phyloP scores from a whole-genome alignment of 345 rosid genomes.

The Melaleuca quinquenervia region DNA sequence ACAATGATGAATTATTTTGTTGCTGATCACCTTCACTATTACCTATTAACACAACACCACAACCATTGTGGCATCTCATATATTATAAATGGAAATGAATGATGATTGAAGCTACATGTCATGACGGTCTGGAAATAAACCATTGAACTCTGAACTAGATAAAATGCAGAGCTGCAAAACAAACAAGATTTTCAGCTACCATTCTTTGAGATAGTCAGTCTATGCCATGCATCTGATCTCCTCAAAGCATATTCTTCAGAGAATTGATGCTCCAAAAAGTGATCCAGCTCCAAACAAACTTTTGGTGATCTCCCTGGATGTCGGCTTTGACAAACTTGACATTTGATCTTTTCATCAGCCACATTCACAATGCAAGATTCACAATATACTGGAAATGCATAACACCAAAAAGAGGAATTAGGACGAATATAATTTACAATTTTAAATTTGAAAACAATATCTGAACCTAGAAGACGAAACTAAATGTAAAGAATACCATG shows the following conservation, averaged over 20 bases:
- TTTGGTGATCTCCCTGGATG: slow-evolving; percentile 52
- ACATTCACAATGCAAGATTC: slow-evolving; percentile 40
- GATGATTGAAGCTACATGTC: not conserved
- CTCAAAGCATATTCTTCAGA: slow-evolving; percentile 51
- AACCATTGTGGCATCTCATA: not conserved
- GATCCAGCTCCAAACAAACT: slow-evolving; percentile 60
- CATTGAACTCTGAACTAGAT: not conserved
- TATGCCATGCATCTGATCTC: slow-evolving; percentile 22
- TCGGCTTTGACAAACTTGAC: slow-evolving; percentile 47
- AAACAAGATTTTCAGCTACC: slow-evolving; percentile 10
- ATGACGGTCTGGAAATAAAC: not conserved
- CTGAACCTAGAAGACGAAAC: not conserved
- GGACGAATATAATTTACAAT: not conserved
- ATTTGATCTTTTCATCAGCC: slow-evolving; percentile 29
- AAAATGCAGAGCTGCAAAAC: not conserved
- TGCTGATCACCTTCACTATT: slow-evolving; percentile 11
- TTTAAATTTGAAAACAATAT: not conserved
- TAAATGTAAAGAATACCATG: slow-evolving; percentile 45
- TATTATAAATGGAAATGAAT: not conserved
- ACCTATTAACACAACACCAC: slow-evolving; percentile 19
- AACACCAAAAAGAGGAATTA: not conserved
- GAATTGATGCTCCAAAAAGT: slow-evolving; percentile 44
- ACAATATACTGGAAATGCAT: slow-evolving; percentile 47
- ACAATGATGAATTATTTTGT: slow-evolving; percentile 1
- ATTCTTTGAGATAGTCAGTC: slow-evolving; percentile 4